These are phyloP conservation scores for Aspergillus cavernicola DNA, from an alignment of 495 filamentous ascomycete species.

Conservation along the genomic window DNA sequence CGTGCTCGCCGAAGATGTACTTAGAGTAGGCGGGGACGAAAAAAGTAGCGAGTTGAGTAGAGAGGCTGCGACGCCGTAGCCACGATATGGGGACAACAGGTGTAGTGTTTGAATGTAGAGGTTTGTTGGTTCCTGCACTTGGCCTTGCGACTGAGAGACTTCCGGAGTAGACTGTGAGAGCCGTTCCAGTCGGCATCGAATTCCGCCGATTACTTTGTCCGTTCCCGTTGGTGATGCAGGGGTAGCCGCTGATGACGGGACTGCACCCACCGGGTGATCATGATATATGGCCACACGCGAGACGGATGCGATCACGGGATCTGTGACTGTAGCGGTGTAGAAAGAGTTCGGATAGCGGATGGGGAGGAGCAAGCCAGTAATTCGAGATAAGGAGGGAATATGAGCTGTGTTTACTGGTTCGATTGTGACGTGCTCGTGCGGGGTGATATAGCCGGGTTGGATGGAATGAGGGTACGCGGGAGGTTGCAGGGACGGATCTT, in stretches of 20 bases:
- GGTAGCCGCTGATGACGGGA: slow-evolving; percentile 23
- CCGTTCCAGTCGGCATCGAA: slow-evolving; percentile 75
- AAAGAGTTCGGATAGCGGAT: slow-evolving; percentile 84
- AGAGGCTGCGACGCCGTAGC: slow-evolving; percentile 71
- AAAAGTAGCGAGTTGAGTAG: slow-evolving; percentile 58
- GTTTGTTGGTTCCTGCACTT: slow-evolving; percentile 35
- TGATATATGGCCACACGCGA: slow-evolving; percentile 76
- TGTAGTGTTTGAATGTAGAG: slow-evolving; percentile 89
- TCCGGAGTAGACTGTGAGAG: slow-evolving; percentile 20
- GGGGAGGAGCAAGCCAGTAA: slow-evolving; percentile 80
- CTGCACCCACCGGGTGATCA: slow-evolving; percentile 41
- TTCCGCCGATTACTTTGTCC: slow-evolving; percentile 71
- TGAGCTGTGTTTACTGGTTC: slow-evolving; percentile 56
- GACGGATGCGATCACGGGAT: slow-evolving; percentile 61
- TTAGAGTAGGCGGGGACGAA: slow-evolving; percentile 34
- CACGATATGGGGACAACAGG: slow-evolving; percentile 77
- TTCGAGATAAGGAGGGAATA: slow-evolving; percentile 70
- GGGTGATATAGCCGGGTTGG: slow-evolving; percentile 27
- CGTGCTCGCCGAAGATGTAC: slow-evolving; percentile 17
- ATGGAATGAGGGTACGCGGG: slow-evolving; percentile 30
- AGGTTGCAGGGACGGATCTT: slow-evolving; percentile 30
- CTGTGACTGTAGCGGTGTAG: slow-evolving; percentile 71
- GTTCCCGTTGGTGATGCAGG: slow-evolving; percentile 24
- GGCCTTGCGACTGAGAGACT: slow-evolving; percentile 17
- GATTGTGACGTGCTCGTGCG: slow-evolving; percentile 50